Base-by-base conservation (phyloP, 1,284 basidiomycete species). In the Naganishia sp. region DNA sequence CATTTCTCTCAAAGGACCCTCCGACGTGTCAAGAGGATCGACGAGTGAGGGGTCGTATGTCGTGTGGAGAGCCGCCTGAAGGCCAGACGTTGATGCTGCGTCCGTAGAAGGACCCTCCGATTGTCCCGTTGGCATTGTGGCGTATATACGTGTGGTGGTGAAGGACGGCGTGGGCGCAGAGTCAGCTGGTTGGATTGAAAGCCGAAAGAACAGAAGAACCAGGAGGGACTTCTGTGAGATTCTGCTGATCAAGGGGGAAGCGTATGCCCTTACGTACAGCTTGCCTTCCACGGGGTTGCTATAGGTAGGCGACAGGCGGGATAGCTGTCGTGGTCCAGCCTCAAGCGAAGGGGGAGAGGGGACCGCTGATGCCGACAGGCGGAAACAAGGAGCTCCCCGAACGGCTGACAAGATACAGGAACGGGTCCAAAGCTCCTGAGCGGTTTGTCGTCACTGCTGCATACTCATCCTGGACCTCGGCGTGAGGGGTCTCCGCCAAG, bases 1-100 rank as follows among this genome's bases (percentile, higher is more conserved):
- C 48, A 36, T 23, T 13, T 48, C 11, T 25, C 23, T 52, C n/a
- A 52, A 9, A 25, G 48, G 33, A 39, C 36, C 4, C 6, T 21
- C 23, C 16, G 48, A 61, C 1, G 48, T 61, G 50, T 61, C 48
- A 5, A 61, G 59, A 28, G 59, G 59, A 42, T 61, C 59, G 16
- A 61, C 59, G 31, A 50, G 59, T 25, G 48, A 52, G 0, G 59
- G 16, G 21, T 61, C 48, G 15, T 43, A 33, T 21, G 39, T 33
- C 25, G 48, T 28, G 21, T 44, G 11, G 4, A 10, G 15, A 23
- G 2, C 49, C 10, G n/a, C 23, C 4, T 15, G 21, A 28, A 5
- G 13, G 49, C 21, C n/a, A 15, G 36, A 23, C 10, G 13, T 21
- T 13, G 36, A 18, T 18, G 53, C 18, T 9, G 53, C 31, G 6